Evolutionary conservation across 2,329 filamentous ascomycete genomes (phyloP).

Genomic region (Cytospora schulzeri): DNA sequence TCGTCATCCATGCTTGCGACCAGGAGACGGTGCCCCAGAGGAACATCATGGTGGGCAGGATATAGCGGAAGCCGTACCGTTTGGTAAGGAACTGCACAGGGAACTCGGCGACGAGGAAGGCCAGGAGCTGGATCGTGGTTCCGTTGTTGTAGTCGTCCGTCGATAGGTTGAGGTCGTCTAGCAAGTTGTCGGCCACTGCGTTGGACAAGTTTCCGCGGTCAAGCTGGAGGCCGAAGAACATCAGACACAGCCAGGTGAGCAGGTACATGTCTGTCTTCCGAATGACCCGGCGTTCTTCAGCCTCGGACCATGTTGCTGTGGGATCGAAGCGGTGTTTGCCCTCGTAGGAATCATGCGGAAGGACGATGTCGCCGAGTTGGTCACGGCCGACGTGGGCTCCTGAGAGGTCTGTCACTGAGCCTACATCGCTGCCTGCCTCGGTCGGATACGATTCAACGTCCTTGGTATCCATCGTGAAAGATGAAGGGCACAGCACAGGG

Average conservation of each 20-base stretch:
- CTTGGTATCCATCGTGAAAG: slow-evolving; percentile 24
- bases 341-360: slow-evolving; percentile 42
- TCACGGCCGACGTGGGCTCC: slow-evolving; percentile 42
- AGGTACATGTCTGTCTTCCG: slow-evolving; percentile 52
- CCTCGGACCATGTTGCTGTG: slow-evolving; percentile 51
- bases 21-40: slow-evolving; percentile 51
- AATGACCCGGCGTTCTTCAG: slow-evolving; percentile 59
- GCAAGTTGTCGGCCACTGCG: slow-evolving; percentile 63
- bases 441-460: slow-evolving; percentile 31
- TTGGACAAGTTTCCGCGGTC: slow-evolving; percentile 66
- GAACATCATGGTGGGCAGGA: slow-evolving; percentile 57
- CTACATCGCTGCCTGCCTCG: slow-evolving; percentile 30
- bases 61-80: slow-evolving; percentile 57
- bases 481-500: not conserved
- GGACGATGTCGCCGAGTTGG: slow-evolving; percentile 38
- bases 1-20: slow-evolving; percentile 55
- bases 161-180: slow-evolving; percentile 52
- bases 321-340: slow-evolving; percentile 47
- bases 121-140: slow-evolving; percentile 57
- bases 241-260: slow-evolving; percentile 46
- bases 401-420: slow-evolving; percentile 33
- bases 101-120: slow-evolving; percentile 58
- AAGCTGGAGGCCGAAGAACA: slow-evolving; percentile 65
- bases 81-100: slow-evolving; percentile 62
- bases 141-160: slow-evolving; percentile 61